Evolutionary conservation across 805 yeast genomes (phyloP).

Genomic region (Candida orba): DNA sequence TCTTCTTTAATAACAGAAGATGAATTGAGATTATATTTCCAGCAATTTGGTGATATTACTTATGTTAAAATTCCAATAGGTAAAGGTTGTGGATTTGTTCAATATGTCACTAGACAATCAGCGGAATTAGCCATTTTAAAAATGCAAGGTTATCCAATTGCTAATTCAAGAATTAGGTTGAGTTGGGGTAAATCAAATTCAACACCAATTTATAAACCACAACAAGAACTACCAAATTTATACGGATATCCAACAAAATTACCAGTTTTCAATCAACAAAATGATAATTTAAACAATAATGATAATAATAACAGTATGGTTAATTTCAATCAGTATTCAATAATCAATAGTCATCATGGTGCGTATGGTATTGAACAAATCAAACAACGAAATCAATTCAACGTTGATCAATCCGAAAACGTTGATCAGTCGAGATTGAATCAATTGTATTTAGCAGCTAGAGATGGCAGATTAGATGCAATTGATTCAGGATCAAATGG

Average conservation of each 20-base stretch:
- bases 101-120: conserved; percentile 64
- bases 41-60: conserved; percentile 66
- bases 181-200: conserved; percentile 75
- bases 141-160: conserved; percentile 88
- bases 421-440: conserved; percentile 36
- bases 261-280: not conserved
- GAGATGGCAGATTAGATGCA: conserved; percentile 48
- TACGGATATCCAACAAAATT: conserved; percentile 15
- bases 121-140: conserved; percentile 82
- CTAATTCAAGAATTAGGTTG: conserved; percentile 72
- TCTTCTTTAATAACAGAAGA: conserved; percentile 49
- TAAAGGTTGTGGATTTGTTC: conserved; percentile 81
- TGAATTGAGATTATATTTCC: conserved; percentile 54
- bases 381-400: conserved; percentile 11
- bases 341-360: conserved; percentile 2
- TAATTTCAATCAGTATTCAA: conserved; percentile 3
- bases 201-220: conserved; percentile 19
- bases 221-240: conserved; percentile 18
- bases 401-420: conserved; percentile 28
- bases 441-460: conserved; percentile 46
- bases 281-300: too few species aligned
- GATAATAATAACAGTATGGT: not conserved
- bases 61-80: conserved; percentile 74
- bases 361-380: conserved; percentile 15
- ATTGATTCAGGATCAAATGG: conserved; percentile 43